Conservation (phyloP, 305 asterid species). For the Vinca major region DNA sequence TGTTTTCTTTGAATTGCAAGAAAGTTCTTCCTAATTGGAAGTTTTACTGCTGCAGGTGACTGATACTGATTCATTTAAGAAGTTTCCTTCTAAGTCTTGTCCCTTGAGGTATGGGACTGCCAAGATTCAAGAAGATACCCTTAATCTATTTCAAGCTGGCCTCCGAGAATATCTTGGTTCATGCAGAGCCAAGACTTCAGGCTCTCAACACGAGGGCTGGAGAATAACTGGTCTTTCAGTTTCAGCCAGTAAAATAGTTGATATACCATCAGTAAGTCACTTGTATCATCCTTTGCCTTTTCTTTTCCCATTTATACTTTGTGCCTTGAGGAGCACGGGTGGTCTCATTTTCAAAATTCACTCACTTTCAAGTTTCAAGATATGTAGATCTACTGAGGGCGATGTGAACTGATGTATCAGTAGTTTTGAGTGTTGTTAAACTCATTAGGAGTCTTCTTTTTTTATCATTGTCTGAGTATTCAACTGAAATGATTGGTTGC, state of each 20-base stretch:
- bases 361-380: background rate
- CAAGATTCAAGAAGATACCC: constrained; percentile 85
- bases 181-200: constrained; percentile 29
- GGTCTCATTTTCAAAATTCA: background rate
- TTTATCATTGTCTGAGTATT: background rate
- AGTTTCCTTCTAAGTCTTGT: constrained; percentile 86
- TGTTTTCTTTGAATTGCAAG: background rate
- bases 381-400: background rate
- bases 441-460: background rate
- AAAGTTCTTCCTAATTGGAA: constrained; percentile 1
- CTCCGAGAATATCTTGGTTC: constrained; percentile 71
- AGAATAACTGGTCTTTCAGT: constrained; percentile 81
- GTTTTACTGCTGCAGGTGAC: constrained; percentile 38
- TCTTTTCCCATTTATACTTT: background rate
- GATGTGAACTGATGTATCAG: background rate
- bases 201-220: constrained; percentile 52
- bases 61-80: constrained; percentile 60
- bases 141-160: constrained; percentile 66
- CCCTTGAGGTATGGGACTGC: constrained; percentile 68
- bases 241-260: constrained; percentile 77
- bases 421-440: background rate
- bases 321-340: background rate
- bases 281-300: background rate
- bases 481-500: background rate
- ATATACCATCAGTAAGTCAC: constrained; percentile 66